A percentile compares a stretch with the other conserved stretches of the same genome.
Evolutionary conservation across 2,329 filamentous ascomycete genomes (phyloP).

Genomic region (Laburnicola sp.): DNA sequence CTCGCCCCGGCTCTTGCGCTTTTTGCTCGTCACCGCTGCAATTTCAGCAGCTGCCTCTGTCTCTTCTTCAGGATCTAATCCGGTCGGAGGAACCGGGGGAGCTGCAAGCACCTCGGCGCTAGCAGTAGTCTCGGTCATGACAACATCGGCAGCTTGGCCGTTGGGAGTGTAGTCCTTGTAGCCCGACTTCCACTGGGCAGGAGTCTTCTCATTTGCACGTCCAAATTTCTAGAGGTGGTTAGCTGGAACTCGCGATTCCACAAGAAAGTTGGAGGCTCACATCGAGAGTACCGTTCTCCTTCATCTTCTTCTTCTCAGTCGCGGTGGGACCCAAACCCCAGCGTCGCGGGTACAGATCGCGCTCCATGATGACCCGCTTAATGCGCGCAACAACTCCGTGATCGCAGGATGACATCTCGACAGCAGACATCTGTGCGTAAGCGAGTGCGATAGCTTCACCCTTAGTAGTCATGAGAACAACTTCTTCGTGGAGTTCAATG

Average conservation of each 20-base stretch:
- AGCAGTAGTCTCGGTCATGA: constrained; percentile 38
- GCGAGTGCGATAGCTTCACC: constrained; percentile 96
- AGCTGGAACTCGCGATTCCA: constrained; percentile 25
- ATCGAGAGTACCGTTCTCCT: constrained; percentile 95
- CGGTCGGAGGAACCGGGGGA: constrained; percentile 41
- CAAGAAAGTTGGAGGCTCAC: constrained; percentile 46
- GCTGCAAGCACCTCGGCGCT: constrained; percentile 42
- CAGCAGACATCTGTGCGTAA: constrained; percentile 96
- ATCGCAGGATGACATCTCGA: constrained; percentile 94
- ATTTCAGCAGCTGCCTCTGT: constrained; percentile 30
- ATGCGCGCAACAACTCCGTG: constrained; percentile 98
- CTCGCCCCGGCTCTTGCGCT: constrained; percentile 55
- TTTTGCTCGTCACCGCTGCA: constrained; percentile 44
- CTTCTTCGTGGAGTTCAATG: constrained; percentile 93
- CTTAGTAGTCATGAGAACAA: constrained; percentile 98
- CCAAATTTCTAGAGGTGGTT: constrained; percentile 73
- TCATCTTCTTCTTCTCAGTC: constrained; percentile 99
- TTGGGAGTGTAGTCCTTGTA: constrained; percentile 76
- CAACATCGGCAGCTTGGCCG: constrained; percentile 24
- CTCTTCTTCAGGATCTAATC: constrained; percentile 22
- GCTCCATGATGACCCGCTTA: constrained; percentile 99
- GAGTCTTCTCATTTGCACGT: constrained; percentile 87
- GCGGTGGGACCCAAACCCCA: constrained; percentile 96
- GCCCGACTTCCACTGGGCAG: constrained; percentile 85
- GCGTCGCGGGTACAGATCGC: constrained; percentile 92